phyloP scores from a whole-genome alignment of 768 basidiomycete species.

The Serendipita sp. region DNA sequence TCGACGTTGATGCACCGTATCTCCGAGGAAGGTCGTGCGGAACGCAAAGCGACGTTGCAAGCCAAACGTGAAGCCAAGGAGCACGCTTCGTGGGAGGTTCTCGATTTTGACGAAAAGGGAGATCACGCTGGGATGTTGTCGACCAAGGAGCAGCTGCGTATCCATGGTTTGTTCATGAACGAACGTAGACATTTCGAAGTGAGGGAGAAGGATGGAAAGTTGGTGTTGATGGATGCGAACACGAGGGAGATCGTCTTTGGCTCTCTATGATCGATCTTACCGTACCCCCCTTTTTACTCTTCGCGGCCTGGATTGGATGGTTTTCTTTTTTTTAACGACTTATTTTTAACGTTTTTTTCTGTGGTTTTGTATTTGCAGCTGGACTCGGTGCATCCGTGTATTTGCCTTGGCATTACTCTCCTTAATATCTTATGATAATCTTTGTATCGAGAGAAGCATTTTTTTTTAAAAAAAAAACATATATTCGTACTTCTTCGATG shows the following conservation, averaged over 20 bases:
- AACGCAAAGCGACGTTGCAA: not conserved
- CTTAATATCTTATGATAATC: too few relatives aligned
- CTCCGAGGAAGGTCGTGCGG: not conserved
- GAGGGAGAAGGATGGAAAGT: not conserved
- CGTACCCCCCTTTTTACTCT: too few relatives aligned
- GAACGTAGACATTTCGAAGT: conserved; percentile 3
- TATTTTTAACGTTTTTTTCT: too few relatives aligned
- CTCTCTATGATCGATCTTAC: too few relatives aligned
- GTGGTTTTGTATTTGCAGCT: too few relatives aligned
- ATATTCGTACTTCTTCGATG: too few relatives aligned
- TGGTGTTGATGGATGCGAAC: conserved; percentile 2
- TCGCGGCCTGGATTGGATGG: too few relatives aligned
- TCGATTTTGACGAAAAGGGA: not conserved
- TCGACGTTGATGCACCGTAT: not conserved
- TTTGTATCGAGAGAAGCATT: too few relatives aligned
- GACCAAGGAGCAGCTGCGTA: not conserved
- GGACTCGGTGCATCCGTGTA: too few relatives aligned
- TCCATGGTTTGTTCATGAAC: conserved; percentile 7
- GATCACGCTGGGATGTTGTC: not conserved
- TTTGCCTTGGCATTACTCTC: too few relatives aligned
- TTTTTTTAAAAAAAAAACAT: too few relatives aligned
- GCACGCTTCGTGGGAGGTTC: not conserved
- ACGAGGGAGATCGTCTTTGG: not conserved
- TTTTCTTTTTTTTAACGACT: too few relatives aligned
- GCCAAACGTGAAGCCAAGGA: not conserved